These are phyloP conservation scores for Venturia asperata DNA, from an alignment of 2,329 filamentous ascomycete genomes.

Conservation along the genomic window DNA sequence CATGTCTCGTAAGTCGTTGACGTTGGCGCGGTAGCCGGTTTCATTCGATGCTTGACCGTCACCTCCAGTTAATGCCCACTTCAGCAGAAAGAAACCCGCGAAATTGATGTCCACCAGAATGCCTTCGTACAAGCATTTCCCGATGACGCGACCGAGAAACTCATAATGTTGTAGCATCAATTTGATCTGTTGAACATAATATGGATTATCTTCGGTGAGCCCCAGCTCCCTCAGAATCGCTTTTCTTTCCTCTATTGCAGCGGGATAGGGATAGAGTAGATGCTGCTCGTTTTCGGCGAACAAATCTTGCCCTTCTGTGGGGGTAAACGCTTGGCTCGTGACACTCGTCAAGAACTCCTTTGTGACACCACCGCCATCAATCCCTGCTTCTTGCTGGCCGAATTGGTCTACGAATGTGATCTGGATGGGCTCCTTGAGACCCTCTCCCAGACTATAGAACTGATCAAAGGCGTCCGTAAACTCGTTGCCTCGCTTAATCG, in stretches of 20 bases:
- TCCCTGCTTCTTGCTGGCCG: slow-evolving; percentile 78
- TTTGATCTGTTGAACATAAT: slow-evolving; percentile 51
- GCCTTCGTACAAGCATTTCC: slow-evolving; percentile 95
- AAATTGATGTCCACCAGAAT: slow-evolving; percentile 91
- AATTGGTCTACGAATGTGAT: slow-evolving; percentile 96
- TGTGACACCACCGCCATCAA: slow-evolving; percentile 93
- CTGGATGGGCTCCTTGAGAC: slow-evolving; percentile 88
- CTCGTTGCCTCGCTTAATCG: slow-evolving; percentile 68
- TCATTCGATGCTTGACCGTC: slow-evolving; percentile 56
- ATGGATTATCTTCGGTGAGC: slow-evolving; percentile 45
- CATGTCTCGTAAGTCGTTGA: slow-evolving; percentile 89
- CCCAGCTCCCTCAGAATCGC: slow-evolving; percentile 50
- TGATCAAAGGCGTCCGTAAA: slow-evolving; percentile 81
- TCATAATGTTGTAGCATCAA: slow-evolving; percentile 66
- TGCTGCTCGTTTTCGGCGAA: slow-evolving; percentile 84
- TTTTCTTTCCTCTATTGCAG: slow-evolving; percentile 61
- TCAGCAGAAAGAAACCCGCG: slow-evolving; percentile 90
- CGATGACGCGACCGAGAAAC: slow-evolving; percentile 85
- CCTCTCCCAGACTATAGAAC: slow-evolving; percentile 74
- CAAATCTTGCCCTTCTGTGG: slow-evolving; percentile 51
- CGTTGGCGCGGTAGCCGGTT: slow-evolving; percentile 74
- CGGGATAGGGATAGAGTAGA: slow-evolving; percentile 81
- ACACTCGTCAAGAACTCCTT: slow-evolving; percentile 94
- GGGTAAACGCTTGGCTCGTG: slow-evolving; percentile 73
- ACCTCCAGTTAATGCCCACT: slow-evolving; percentile 77